Evolutionary conservation across 306 rosid species (phyloP), one percentile per base, ranked within the genome.

Genomic region (Dalbergia cultrata): DNA sequence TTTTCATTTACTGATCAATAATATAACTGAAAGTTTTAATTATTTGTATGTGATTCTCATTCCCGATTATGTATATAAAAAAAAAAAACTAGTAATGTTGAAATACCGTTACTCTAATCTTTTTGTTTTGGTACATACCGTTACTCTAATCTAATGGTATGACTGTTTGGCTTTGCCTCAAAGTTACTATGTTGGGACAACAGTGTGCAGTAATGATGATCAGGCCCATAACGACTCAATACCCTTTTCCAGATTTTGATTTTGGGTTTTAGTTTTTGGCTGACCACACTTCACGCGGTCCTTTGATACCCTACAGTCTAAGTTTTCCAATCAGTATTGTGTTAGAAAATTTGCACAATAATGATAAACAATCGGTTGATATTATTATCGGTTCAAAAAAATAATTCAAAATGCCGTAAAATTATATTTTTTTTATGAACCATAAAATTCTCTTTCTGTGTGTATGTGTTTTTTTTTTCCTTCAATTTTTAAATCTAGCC

Each of bases 141-240:
- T 0, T 43, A 43, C 3, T 43, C 12, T 43, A 43, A 81, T 80
- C 56, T 76, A 79, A 83, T 58, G 26, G 70, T 77, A 68, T 37
- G 63, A 56, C 75, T 78, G 76, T 76, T 58, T 70, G 66, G 70
- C 77, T 86, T 85, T 81, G 64, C 88, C 82, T 80, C 85, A 59
- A 87, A 85, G 80, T 89, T 76, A 79, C 77, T 59, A 79, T 80
- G 45, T 81, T 87, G 83, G 69, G 74, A 77, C 71, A 67, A 59
- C 73, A 75, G 72, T 72, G 75, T 82, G 64, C 64, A 69, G 72
- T 18, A 45, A 79, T 33, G 67, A n/a, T 60, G 45, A 80, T 84
- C 84, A 75, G 79, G 35, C 72, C 81, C 81, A 61, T 61, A 76
- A 82, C 76, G 52, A 72, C 80, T 73, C 74, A 1, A 59, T 1